Conservation (phyloP, 2,329 filamentous ascomycete species). For the Epichloe coenophiala region DNA sequence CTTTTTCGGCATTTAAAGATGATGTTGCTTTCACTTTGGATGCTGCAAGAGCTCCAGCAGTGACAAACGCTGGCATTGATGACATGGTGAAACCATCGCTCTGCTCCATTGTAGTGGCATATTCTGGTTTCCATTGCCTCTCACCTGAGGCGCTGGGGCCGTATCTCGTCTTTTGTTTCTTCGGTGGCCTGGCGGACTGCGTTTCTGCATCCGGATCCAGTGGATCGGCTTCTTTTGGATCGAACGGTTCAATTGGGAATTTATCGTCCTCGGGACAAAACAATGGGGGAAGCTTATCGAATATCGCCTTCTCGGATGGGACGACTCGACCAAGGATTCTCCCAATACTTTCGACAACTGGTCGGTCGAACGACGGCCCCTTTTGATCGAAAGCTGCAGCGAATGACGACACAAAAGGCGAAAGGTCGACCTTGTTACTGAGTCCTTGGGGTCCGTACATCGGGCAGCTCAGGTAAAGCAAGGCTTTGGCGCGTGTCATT, state of each 20-base stretch:
- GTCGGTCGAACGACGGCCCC: constrained; percentile 56
- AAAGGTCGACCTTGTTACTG: constrained; percentile 49
- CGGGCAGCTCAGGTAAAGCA: constrained; percentile 78
- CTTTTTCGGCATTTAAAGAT: constrained; percentile 4
- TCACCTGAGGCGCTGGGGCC: constrained; percentile 11
- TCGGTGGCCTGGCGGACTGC: constrained; percentile 13
- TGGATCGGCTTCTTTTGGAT: constrained; percentile 16
- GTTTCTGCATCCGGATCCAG: constrained; percentile 8
- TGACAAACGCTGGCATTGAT: constrained; percentile 46
- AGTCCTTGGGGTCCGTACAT: constrained; percentile 47
- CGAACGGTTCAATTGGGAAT: constrained; percentile 51
- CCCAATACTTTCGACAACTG: constrained; percentile 51
- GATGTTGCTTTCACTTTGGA: constrained; percentile 9
- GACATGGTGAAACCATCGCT: constrained; percentile 45
- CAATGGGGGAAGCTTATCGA: constrained; percentile 39
- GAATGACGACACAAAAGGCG: constrained; percentile 52
- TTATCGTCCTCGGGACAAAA: constrained; percentile 51
- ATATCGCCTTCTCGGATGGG: constrained; percentile 42
- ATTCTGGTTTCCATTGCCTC: constrained; percentile 28
- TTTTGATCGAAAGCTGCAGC: constrained; percentile 34
- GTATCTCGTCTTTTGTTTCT: constrained; percentile 16
- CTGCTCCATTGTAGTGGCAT: constrained; percentile 49
- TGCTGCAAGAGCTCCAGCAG: constrained; percentile 35
- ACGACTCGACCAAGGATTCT: constrained; percentile 54
- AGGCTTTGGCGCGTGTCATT: constrained; percentile 81